Percentiles rank a stretch among this genome's conserved stretches.
phyloP scores from a whole-genome alignment of 306 rosid species.

The Oxytropis ochrocephala region DNA sequence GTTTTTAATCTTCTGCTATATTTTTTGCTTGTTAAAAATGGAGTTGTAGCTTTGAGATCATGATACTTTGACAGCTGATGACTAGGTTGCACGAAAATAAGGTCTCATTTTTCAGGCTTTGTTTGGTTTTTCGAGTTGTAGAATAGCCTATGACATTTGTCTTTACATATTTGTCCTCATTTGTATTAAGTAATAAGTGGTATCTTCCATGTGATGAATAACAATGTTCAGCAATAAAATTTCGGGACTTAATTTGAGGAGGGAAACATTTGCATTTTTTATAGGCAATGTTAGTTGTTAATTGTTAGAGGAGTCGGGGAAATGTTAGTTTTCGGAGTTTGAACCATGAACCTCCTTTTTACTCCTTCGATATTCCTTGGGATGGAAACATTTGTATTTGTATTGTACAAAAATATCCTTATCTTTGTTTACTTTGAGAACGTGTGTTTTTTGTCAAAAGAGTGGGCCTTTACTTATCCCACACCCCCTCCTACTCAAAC shows the following conservation, averaged over 20 bases:
- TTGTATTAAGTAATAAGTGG: neutral
- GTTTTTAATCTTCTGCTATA: slow-evolving; percentile 21
- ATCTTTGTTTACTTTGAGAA: neutral
- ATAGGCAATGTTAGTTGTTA: too few relatives aligned
- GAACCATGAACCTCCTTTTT: neutral
- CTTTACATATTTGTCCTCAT: slow-evolving; percentile 9
- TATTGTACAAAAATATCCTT: too few relatives aligned
- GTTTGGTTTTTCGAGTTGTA: slow-evolving; percentile 16
- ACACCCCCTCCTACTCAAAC: too few relatives aligned
- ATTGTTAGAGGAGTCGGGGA: too few relatives aligned
- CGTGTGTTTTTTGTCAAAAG: neutral
- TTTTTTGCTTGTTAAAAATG: slow-evolving; percentile 19
- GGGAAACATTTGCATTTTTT: neutral
- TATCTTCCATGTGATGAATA: slow-evolving; percentile 6
- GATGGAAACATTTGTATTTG: neutral
- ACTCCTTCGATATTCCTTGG: too few relatives aligned
- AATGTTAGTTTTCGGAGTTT: too few relatives aligned
- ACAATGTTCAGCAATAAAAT: neutral
- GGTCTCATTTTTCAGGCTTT: slow-evolving; percentile 30
- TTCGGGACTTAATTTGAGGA: neutral
- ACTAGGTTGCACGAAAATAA: slow-evolving; percentile 24
- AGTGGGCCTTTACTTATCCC: too few relatives aligned
- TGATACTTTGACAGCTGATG: slow-evolving; percentile 22
- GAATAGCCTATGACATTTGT: neutral
- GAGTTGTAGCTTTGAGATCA: slow-evolving; percentile 22